phyloP scores from a whole-genome alignment of 2,329 filamentous ascomycete species.

The Fusarium newnesense region DNA sequence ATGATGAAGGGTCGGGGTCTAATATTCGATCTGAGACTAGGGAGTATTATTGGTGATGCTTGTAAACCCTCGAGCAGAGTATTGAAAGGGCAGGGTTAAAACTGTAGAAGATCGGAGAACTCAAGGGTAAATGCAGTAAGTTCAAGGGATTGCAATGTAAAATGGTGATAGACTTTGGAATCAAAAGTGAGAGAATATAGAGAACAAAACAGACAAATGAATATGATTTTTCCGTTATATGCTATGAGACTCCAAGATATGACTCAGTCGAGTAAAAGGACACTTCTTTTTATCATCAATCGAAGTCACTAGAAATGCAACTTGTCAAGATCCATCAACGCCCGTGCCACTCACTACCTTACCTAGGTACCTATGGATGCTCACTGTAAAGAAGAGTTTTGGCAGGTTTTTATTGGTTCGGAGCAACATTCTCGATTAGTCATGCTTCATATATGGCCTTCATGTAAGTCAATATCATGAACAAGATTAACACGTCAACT shows the following conservation, averaged over 20 bases:
- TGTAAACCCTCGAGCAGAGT: not conserved
- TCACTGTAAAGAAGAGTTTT: conserved; percentile 27
- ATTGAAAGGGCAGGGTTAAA: conserved; percentile 8
- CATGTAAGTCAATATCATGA: conserved; percentile 20
- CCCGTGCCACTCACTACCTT: not conserved
- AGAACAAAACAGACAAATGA: not conserved
- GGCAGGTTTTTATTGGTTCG: conserved; percentile 38
- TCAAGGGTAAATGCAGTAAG: not conserved
- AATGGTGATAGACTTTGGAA: not conserved
- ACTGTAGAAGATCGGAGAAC: not conserved
- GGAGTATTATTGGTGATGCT: conserved; percentile 2
- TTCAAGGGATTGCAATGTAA: not conserved
- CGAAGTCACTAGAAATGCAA: conserved; percentile 46
- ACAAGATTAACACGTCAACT: not conserved
- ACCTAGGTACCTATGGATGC: not conserved
- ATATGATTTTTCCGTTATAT: not conserved
- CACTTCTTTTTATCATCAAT: conserved; percentile 36
- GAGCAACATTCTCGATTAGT: conserved; percentile 18
- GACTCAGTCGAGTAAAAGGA: conserved; percentile 42
- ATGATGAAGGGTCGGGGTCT: not conserved
- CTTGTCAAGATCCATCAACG: conserved; percentile 39
- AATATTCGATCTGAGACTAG: not conserved
- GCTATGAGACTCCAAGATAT: conserved; percentile 9
- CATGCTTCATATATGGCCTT: conserved; percentile 5
- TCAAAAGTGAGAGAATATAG: not conserved